phyloP scores from a whole-genome alignment of 768 basidiomycete genomes.

The Lentinula boryana region DNA sequence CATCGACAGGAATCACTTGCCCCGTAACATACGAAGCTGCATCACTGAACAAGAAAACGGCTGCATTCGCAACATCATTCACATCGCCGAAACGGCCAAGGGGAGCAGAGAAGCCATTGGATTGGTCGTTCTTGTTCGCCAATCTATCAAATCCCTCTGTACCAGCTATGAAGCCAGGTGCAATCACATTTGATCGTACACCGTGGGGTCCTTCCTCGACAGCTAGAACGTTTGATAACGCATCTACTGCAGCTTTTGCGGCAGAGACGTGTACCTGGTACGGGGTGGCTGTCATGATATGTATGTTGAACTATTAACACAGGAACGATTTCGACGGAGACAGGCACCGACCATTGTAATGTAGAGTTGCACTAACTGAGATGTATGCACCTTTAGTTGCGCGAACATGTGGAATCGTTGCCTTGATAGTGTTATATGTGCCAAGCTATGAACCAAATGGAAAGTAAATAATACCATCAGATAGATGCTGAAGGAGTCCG shows the following conservation, averaged over 20 bases:
- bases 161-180: conserved; percentile 74
- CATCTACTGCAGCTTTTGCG: conserved; percentile 93
- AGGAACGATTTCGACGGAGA: conserved; percentile 6
- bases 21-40: conserved; percentile 76
- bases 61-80: conserved; percentile 62
- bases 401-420: conserved; percentile 51
- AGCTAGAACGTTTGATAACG: conserved; percentile 78
- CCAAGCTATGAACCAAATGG: conserved; percentile 51
- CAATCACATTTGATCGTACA: conserved; percentile 84
- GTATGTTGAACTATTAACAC: not conserved
- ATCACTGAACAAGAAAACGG: conserved; percentile 78
- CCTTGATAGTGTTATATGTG: conserved; percentile 92
- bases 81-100: conserved; percentile 54
- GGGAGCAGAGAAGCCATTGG: conserved; percentile 17
- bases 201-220: conserved; percentile 94
- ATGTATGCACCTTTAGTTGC: conserved; percentile 70
- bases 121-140: conserved; percentile 9
- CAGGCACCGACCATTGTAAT: conserved; percentile 57
- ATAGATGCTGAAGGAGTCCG: not conserved
- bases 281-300: conserved; percentile 51
- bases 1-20: conserved; percentile 68
- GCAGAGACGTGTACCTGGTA: conserved; percentile 93
- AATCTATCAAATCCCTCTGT: conserved; percentile 74
- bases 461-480: not conserved
- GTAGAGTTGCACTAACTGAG: conserved; percentile 85